These are phyloP conservation scores for Zoysia japonica DNA, from an alignment of 176 grass and related monocot genomes.

Conservation along the genomic window DNA sequence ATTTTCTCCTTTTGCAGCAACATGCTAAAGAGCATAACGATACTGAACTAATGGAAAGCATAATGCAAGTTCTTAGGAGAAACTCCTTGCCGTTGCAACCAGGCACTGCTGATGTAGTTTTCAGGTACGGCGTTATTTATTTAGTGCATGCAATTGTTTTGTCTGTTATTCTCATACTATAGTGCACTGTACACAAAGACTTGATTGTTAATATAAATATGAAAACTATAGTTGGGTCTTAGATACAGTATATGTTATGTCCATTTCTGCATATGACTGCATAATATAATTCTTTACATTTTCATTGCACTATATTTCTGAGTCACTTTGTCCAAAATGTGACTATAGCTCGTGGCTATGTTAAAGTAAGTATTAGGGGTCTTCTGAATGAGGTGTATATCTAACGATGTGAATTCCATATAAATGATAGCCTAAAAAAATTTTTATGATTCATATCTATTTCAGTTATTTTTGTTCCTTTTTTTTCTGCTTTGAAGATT, in stretches of 20 bases:
- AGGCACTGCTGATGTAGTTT: constrained; percentile 88
- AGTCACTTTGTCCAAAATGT: neutral
- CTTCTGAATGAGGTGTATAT: neutral
- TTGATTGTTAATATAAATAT: neutral
- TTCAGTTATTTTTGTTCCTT: constrained; percentile 2
- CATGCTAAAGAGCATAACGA: constrained; percentile 83
- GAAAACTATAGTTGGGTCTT: neutral
- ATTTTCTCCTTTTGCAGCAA: constrained; percentile 60
- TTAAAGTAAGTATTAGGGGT: neutral
- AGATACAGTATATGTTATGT: neutral
- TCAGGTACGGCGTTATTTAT: constrained; percentile 53
- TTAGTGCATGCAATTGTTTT: neutral
- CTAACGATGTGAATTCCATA: constrained; percentile 16
- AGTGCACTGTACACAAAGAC: neutral
- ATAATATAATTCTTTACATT: constrained; percentile 11
- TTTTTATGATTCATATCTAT: constrained; percentile 2
- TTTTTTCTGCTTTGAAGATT: constrained; percentile 7
- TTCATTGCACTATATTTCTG: neutral
- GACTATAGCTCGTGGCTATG: constrained; percentile 11
- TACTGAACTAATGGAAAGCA: constrained; percentile 66
- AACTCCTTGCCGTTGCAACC: constrained; percentile 76
- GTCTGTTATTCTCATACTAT: constrained; percentile 18
- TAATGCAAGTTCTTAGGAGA: constrained; percentile 56
- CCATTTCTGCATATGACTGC: constrained; percentile 12
- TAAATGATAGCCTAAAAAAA: constrained; percentile 12